Conservation (phyloP, 257 asterid species). For the Salvia hispanica region DNA sequence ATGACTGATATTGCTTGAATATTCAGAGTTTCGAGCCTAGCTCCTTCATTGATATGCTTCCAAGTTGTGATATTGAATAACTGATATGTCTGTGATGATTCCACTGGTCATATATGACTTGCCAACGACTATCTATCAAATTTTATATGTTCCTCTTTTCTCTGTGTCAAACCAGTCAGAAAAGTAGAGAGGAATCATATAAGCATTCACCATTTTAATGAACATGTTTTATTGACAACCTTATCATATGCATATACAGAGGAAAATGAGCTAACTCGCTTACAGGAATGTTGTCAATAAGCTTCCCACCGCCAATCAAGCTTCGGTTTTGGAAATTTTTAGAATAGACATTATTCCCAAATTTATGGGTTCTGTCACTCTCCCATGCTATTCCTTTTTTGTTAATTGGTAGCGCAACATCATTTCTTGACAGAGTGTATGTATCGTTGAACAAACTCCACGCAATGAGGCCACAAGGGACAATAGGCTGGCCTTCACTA, state of each 20-base stretch:
- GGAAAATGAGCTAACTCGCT: constrained; percentile 37
- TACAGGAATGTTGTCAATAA: constrained; percentile 65
- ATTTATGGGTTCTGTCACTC: constrained; percentile 64
- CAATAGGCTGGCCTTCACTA: constrained; percentile 41
- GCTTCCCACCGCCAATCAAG: constrained; percentile 70
- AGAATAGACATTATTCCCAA: constrained; percentile 69
- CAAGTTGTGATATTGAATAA: no score
- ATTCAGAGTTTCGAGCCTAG: no score
- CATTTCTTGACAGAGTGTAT: constrained; percentile 49
- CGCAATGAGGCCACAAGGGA: constrained; percentile 94
- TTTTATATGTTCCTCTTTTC: neutral
- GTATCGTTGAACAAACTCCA: constrained; percentile 97
- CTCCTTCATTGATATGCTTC: no score
- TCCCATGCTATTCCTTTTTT: constrained; percentile 76
- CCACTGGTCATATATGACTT: no score
- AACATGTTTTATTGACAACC: neutral
- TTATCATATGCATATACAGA: neutral
- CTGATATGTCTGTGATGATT: no score
- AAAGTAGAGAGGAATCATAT: neutral
- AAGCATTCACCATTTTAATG: neutral
- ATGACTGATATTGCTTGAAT: no score
- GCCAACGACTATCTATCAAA: neutral
- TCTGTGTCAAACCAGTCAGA: neutral
- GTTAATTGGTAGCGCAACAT: constrained; percentile 48
- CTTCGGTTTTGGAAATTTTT: constrained; percentile 67